Evolutionary conservation across 2,329 filamentous ascomycete species (phyloP).

Genomic region (Colletotrichum nymphaeae): DNA sequence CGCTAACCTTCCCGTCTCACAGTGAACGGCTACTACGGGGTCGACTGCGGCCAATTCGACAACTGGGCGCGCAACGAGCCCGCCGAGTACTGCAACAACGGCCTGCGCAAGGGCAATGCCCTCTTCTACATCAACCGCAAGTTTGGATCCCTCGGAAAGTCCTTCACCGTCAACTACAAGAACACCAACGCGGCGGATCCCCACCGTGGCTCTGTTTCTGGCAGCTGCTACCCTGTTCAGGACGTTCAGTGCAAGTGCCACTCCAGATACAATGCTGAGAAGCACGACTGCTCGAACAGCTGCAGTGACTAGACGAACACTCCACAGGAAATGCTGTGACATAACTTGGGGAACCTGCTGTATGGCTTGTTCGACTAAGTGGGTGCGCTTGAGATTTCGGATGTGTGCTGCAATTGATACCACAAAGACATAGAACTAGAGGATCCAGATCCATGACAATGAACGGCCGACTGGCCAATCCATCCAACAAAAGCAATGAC

Average conservation of each 20-base stretch:
- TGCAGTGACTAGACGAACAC: too few relatives aligned
- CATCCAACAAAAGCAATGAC: neutral
- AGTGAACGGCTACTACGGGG: conserved; percentile 14
- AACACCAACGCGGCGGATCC: conserved; percentile 6
- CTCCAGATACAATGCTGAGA: neutral
- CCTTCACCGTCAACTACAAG: neutral
- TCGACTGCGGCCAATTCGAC: conserved; percentile 17
- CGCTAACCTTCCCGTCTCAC: neutral
- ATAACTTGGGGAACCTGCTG: too few relatives aligned
- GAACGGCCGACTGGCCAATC: neutral
- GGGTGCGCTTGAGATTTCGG: neutral
- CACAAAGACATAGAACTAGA: neutral
- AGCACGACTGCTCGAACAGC: conserved; percentile 4
- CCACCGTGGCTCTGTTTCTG: conserved; percentile 3
- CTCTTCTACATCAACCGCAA: conserved; percentile 20
- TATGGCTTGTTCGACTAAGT: too few relatives aligned
- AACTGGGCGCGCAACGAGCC: conserved; percentile 8
- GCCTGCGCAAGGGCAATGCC: conserved; percentile 1
- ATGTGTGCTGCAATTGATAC: neutral
- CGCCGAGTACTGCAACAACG: conserved; percentile 7
- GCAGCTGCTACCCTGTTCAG: neutral
- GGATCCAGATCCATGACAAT: neutral
- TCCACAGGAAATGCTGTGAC: too few relatives aligned
- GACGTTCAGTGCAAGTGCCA: conserved; percentile 7
- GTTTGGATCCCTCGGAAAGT: neutral